Evolutionary conservation across 129 eudicot genomes (phyloP).

Genomic region (Ambrosia artemisiifolia): DNA sequence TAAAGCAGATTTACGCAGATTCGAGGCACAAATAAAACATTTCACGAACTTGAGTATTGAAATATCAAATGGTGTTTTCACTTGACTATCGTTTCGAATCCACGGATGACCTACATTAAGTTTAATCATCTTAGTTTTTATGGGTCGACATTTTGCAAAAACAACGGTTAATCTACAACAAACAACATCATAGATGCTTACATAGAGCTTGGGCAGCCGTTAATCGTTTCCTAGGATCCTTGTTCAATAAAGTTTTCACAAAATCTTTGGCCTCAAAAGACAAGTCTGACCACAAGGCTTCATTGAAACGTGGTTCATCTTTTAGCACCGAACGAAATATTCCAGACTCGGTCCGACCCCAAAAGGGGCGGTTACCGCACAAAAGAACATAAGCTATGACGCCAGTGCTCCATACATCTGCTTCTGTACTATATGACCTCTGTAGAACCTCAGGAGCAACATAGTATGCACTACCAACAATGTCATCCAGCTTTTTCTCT

Average conservation of each 20-base stretch:
- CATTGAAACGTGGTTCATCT: constrained; percentile 23
- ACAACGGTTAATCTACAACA: not conserved
- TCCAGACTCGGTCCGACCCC: constrained; percentile 43
- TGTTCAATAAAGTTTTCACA: constrained; percentile 25
- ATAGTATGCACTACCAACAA: constrained; percentile 40
- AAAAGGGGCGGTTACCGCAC: constrained; percentile 40
- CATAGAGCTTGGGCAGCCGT: constrained; percentile 39
- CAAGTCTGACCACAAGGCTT: constrained; percentile 27
- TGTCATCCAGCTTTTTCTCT: constrained; percentile 35
- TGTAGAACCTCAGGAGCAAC: constrained; percentile 44
- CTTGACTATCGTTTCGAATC: constrained; percentile 29
- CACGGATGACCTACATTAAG: constrained; percentile 34
- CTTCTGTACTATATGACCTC: constrained; percentile 35
- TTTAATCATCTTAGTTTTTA: not conserved
- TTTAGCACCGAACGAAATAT: constrained; percentile 29
- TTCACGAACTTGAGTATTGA: constrained; percentile 31
- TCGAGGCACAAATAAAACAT: constrained; percentile 30
- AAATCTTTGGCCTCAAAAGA: constrained; percentile 33
- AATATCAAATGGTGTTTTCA: constrained; percentile 33
- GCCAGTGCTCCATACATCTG: constrained; percentile 38
- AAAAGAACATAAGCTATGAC: constrained; percentile 32
- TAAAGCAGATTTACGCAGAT: constrained; percentile 35
- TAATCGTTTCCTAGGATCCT: constrained; percentile 37
- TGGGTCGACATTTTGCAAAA: not conserved
- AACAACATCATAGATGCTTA: constrained; percentile 11